Conservation (phyloP, 2,329 filamentous ascomycete species). For the Niveomyces coronatus region DNA sequence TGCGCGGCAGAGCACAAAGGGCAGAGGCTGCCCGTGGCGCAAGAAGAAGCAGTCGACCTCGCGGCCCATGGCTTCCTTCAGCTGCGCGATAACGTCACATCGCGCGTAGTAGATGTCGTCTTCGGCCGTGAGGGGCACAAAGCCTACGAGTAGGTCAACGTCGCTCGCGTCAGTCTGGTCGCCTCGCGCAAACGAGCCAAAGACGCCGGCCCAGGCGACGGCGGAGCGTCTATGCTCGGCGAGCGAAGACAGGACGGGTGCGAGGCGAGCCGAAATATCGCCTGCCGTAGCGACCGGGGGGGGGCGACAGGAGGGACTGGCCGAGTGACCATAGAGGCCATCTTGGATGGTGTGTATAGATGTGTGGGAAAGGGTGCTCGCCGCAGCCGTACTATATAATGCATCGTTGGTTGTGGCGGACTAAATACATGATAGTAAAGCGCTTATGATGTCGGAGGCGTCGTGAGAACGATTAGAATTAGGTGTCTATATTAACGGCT, state of each 20-base stretch:
- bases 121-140: not conserved
- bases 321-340: not conserved
- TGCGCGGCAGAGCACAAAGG: not conserved
- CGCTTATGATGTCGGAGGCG: not conserved
- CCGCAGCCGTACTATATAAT: not conserved
- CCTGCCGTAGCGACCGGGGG: not conserved
- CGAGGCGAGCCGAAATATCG: not conserved
- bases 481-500: not conserved
- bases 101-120: constrained; percentile 3
- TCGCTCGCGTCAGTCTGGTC: constrained; percentile 2
- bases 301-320: not conserved
- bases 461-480: not conserved
- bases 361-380: not conserved
- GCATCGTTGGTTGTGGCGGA: not conserved
- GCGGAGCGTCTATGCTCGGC: not conserved
- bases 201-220: constrained; percentile 3
- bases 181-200: constrained; percentile 3
- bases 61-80: not conserved
- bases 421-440: not conserved
- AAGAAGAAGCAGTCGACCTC: constrained; percentile 4
- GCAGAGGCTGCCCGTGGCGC: constrained; percentile 1
- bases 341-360: not conserved
- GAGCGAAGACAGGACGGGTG: not conserved
- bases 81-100: not conserved
- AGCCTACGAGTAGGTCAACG: constrained; percentile 2